These are phyloP conservation scores for Podospora fimiseda DNA, from an alignment of 495 filamentous ascomycete species.

Conservation along the genomic window DNA sequence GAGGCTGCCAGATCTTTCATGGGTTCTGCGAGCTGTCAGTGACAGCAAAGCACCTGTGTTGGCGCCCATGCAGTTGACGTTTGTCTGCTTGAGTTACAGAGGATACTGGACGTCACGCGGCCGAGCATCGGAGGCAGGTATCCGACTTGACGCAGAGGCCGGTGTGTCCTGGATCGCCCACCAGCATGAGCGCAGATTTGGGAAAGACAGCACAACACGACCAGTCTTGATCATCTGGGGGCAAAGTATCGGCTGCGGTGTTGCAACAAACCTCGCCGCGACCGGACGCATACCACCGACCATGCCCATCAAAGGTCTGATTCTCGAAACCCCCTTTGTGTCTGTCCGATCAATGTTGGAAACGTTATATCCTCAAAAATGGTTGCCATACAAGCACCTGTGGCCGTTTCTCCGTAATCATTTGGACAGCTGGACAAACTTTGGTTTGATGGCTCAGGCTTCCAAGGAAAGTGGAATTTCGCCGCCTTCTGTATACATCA, in stretches of 20 bases:
- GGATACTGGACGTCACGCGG: conserved; percentile 77
- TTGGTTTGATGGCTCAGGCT: conserved; percentile 28
- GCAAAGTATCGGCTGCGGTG: conserved; percentile 64
- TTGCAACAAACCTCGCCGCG: conserved; percentile 47
- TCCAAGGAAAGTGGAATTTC: conserved; percentile 12
- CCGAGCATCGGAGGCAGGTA: conserved; percentile 57
- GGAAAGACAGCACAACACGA: conserved; percentile 13
- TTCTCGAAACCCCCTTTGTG: conserved; percentile 73
- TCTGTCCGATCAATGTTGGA: conserved; percentile 68
- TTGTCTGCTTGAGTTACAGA: conserved; percentile 65
- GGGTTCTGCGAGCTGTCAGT: conserved; percentile 40
- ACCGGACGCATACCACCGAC: conserved; percentile 13
- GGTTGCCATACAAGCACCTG: conserved; percentile 62
- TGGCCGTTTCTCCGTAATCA: conserved; percentile 46
- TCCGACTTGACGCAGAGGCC: conserved; percentile 58
- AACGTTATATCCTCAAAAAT: conserved; percentile 71
- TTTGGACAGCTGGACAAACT: conserved; percentile 40
- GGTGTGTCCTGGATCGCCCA: conserved; percentile 50
- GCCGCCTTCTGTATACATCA: conserved; percentile 44
- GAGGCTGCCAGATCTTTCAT: conserved; percentile 61
- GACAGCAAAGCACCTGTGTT: conserved; percentile 19
- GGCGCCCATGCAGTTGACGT: conserved; percentile 37
- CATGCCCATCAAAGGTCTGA: conserved; percentile 38
- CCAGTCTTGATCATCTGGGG: conserved; percentile 65
- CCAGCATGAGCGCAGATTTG: conserved; percentile 22